phyloP scores from a whole-genome alignment of 371 early-diverging fungal species.

The Mortierella sp. region DNA sequence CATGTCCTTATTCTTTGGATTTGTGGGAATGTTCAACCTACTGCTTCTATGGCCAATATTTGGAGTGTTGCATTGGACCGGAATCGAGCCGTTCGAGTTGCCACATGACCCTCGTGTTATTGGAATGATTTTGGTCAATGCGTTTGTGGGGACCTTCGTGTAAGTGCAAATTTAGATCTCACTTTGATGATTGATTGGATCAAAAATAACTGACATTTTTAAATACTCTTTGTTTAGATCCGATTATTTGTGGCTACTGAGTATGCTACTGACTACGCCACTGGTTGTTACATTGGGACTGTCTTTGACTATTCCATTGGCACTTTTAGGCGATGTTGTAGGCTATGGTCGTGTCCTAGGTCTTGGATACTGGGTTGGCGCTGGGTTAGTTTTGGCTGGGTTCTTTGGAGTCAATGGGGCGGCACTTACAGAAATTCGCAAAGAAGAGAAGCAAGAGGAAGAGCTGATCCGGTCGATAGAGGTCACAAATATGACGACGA shows the following conservation, averaged over 20 bases:
- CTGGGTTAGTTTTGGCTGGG: constrained; percentile 73
- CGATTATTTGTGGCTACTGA: constrained; percentile 84
- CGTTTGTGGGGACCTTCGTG: constrained; percentile 84
- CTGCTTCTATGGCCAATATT: constrained; percentile 80
- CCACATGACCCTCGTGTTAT: constrained; percentile 69
- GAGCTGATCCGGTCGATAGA: constrained; percentile 5
- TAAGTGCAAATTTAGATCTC: constrained; percentile 20
- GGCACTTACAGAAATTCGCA: constrained; percentile 56
- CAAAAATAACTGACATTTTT: constrained; percentile 4
- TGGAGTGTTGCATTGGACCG: constrained; percentile 70
- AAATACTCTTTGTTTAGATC: constrained; percentile 55
- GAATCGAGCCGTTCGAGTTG: constrained; percentile 77
- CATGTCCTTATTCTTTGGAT: constrained; percentile 86
- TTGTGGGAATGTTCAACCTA: constrained; percentile 83
- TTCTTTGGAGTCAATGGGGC: constrained; percentile 76
- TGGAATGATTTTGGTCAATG: constrained; percentile 77
- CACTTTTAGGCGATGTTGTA: constrained; percentile 78
- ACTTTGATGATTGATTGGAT: background rate
- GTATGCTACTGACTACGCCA: constrained; percentile 87
- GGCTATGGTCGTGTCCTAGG: constrained; percentile 72
- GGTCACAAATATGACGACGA: background rate
- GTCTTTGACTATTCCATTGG: constrained; percentile 84
- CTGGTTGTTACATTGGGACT: constrained; percentile 83
- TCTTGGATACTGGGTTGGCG: constrained; percentile 75
- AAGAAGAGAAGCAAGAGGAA: constrained; percentile 18